Evolutionary conservation across 306 rosid genomes (phyloP).

Genomic region (Hippophae tibetana): DNA sequence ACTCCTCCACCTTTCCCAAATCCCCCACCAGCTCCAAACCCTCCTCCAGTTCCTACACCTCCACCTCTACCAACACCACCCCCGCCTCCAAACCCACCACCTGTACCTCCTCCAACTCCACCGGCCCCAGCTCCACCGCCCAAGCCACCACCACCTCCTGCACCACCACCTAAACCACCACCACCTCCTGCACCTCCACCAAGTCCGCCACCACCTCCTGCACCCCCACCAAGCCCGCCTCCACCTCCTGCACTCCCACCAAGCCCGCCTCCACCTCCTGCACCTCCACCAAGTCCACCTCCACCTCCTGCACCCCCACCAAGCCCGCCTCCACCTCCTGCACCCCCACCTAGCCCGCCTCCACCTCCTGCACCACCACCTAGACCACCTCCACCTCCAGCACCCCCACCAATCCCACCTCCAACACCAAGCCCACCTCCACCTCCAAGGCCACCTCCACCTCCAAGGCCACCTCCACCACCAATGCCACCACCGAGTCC

Average conservation of each 20-base stretch:
- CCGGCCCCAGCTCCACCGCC: slow-evolving; percentile 10
- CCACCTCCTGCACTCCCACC: slow-evolving; percentile 25
- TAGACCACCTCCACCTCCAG: slow-evolving; percentile 21
- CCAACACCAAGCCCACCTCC: slow-evolving; percentile 22
- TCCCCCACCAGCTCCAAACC: slow-evolving; percentile 17
- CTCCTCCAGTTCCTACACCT: slow-evolving; percentile 16
- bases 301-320: background rate
- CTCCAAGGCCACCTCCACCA: slow-evolving; percentile 12
- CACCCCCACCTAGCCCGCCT: slow-evolving; percentile 9
- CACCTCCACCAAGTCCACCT: background rate
- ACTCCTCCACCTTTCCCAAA: background rate
- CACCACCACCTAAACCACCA: slow-evolving; percentile 4
- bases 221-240: slow-evolving; percentile 24
- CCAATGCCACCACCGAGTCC: slow-evolving; percentile 18
- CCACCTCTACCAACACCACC: slow-evolving; percentile 8
- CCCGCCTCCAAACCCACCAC: slow-evolving; percentile 5
- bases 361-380: slow-evolving; percentile 22
- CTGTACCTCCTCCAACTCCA: background rate
- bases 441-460: slow-evolving; percentile 28
- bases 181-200: slow-evolving; percentile 14
- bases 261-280: slow-evolving; percentile 1
- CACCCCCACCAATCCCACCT: slow-evolving; percentile 26
- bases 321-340: slow-evolving; percentile 6
- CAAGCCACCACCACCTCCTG: slow-evolving; percentile 6
- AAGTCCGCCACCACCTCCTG: slow-evolving; percentile 16